These are phyloP conservation scores for Lyophyllum decastes DNA, from an alignment of 768 basidiomycete species.

Conservation along the genomic window DNA sequence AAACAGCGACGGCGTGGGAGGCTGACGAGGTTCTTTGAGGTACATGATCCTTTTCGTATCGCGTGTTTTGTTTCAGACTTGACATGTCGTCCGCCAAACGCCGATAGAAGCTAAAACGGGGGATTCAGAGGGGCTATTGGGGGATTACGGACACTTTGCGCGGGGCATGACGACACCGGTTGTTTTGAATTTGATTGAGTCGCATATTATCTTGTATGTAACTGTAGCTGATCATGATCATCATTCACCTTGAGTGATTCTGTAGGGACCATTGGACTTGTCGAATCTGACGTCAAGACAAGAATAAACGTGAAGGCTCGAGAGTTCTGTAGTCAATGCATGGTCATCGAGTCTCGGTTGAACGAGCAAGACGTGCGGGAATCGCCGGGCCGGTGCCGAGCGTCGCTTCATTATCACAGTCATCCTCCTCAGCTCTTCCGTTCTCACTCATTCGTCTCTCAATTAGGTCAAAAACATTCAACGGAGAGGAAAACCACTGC, in stretches of 20 bases:
- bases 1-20: neutral
- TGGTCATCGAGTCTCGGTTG: too few relatives aligned
- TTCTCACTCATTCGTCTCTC: too few relatives aligned
- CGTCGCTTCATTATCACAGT: too few relatives aligned
- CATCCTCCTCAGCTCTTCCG: too few relatives aligned
- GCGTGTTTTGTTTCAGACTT: neutral
- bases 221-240: neutral
- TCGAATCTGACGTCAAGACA: neutral
- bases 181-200: neutral
- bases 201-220: neutral
- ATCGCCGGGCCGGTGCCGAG: too few relatives aligned
- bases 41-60: neutral
- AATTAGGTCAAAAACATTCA: neutral
- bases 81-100: neutral
- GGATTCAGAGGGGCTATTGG: constrained; percentile 1
- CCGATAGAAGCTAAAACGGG: neutral
- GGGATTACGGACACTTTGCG: neutral
- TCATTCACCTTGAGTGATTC: neutral
- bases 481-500: neutral
- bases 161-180: neutral
- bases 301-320: neutral
- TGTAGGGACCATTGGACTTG: neutral
- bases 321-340: too few relatives aligned
- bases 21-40: neutral
- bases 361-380: too few relatives aligned